These are phyloP conservation scores for Scopulariopsis brevicaulis DNA, from an alignment of 2,329 filamentous ascomycete species.

Conservation along the genomic window DNA sequence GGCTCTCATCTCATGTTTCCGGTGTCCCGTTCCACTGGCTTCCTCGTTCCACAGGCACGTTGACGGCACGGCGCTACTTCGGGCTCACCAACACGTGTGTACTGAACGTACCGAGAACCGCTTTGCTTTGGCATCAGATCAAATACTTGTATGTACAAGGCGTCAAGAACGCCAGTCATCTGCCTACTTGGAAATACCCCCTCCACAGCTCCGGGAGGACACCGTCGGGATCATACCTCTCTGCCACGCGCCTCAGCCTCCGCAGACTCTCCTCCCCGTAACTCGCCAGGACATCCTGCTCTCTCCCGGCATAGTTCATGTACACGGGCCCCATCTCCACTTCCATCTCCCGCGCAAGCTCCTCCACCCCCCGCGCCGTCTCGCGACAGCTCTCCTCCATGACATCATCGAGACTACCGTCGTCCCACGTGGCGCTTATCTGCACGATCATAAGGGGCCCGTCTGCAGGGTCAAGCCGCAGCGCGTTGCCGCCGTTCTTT, in stretches of 20 bases:
- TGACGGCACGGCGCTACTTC: no score
- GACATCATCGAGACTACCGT: conserved; percentile 9
- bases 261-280: conserved; percentile 25
- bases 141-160: no score
- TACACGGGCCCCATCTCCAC: conserved; percentile 15
- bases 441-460: conserved; percentile 12
- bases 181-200: conserved; percentile 15
- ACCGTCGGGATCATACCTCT: conserved; percentile 19
- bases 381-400: conserved; percentile 9
- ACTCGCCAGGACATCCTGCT: conserved; percentile 23
- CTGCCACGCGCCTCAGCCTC: conserved; percentile 14
- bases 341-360: conserved; percentile 1
- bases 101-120: no score
- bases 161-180: neutral
- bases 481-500: conserved; percentile 23
- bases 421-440: conserved; percentile 11
- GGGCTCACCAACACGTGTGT: no score
- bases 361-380: conserved; percentile 9
- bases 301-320: conserved; percentile 29
- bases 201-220: conserved; percentile 20
- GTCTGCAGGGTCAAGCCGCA: conserved; percentile 18
- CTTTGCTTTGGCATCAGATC: no score
- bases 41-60: no score
- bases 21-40: no score
- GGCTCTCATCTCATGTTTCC: no score